Evolutionary conservation across 345 rosid genomes (phyloP).

Genomic region (Raphanus raphanistrum): DNA sequence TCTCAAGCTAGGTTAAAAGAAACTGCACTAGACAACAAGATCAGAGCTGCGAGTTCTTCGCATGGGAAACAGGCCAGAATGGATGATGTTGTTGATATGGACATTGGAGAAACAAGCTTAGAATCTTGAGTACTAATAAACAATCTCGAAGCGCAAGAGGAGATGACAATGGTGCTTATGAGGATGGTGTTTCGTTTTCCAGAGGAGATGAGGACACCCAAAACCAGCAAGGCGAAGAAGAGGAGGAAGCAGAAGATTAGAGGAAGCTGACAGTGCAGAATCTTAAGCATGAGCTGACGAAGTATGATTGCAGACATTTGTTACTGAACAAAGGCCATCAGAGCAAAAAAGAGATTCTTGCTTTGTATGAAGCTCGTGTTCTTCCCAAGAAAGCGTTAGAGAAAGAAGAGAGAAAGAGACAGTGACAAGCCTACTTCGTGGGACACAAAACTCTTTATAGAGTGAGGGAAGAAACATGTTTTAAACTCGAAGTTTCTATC

Average conservation of each 20-base stretch:
- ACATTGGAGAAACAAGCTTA: constrained; percentile 54
- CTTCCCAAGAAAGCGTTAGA: constrained; percentile 54
- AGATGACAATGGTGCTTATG: constrained; percentile 47
- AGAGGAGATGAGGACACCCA: constrained; percentile 60
- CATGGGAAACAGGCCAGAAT: constrained; percentile 66
- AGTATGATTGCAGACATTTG: constrained; percentile 77
- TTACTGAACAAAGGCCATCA: constrained; percentile 70
- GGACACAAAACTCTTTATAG: constrained; percentile 33
- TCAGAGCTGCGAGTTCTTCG: constrained; percentile 57
- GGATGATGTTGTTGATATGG: constrained; percentile 60
- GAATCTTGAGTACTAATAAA: constrained; percentile 54
- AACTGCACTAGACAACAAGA: constrained; percentile 78
- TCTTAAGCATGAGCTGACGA: constrained; percentile 88
- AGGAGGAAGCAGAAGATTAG: constrained; percentile 51
- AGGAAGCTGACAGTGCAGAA: constrained; percentile 69
- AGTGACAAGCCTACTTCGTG: constrained; percentile 22
- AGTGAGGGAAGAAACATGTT: constrained; percentile 20
- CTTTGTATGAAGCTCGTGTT: constrained; percentile 71
- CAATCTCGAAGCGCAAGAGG: constrained; percentile 56
- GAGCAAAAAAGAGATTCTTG: constrained; percentile 79
- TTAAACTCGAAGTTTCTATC: constrained; percentile 17
- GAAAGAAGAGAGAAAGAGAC: constrained; percentile 32
- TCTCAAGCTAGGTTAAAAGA: constrained; percentile 82
- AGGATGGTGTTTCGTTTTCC: constrained; percentile 68
- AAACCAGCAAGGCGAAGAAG: constrained; percentile 49